Conservation (phyloP, 2,329 filamentous ascomycete species). For the Epichloe uncinata region DNA sequence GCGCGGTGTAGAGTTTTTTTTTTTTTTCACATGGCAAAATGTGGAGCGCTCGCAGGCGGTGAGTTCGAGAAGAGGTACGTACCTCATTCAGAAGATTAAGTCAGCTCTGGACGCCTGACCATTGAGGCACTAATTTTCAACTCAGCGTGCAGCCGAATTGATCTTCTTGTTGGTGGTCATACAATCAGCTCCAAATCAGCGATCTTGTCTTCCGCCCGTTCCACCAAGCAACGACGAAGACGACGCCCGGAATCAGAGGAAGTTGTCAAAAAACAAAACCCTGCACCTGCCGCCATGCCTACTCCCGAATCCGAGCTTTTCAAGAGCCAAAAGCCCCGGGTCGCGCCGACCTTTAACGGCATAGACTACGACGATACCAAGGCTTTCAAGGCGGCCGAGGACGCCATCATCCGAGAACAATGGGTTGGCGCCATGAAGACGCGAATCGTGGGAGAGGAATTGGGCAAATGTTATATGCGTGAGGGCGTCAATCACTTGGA, state of each 20-base stretch:
- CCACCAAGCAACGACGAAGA: not conserved
- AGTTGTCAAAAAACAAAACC: slow-evolving; percentile 3
- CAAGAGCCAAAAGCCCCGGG: slow-evolving; percentile 71
- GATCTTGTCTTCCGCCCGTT: not conserved
- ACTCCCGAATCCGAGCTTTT: slow-evolving; percentile 73
- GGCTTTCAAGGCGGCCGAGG: slow-evolving; percentile 69
- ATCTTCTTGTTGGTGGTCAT: not conserved
- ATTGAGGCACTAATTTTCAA: slow-evolving; percentile 6
- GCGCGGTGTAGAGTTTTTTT: slow-evolving; percentile 16
- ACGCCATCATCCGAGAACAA: slow-evolving; percentile 71
- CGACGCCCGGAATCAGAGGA: no score
- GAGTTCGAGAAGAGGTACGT: slow-evolving; percentile 8
- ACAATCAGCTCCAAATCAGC: not conserved
- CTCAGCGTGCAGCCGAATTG: not conserved
- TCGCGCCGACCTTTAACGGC: slow-evolving; percentile 71
- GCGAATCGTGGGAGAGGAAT: slow-evolving; percentile 65
- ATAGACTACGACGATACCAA: slow-evolving; percentile 78
- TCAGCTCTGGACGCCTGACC: slow-evolving; percentile 15
- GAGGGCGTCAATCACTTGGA: slow-evolving; percentile 81
- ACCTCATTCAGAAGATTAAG: not conserved
- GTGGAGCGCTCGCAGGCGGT: slow-evolving; percentile 24
- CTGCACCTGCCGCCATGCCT: slow-evolving; percentile 43
- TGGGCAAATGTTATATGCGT: slow-evolving; percentile 73
- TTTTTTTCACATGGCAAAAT: slow-evolving; percentile 20
- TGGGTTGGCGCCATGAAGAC: slow-evolving; percentile 89